A percentile compares a stretch with the other conserved stretches of the same genome.
phyloP scores from a whole-genome alignment of 306 rosid genomes.

The Pyrus bretschneideri region DNA sequence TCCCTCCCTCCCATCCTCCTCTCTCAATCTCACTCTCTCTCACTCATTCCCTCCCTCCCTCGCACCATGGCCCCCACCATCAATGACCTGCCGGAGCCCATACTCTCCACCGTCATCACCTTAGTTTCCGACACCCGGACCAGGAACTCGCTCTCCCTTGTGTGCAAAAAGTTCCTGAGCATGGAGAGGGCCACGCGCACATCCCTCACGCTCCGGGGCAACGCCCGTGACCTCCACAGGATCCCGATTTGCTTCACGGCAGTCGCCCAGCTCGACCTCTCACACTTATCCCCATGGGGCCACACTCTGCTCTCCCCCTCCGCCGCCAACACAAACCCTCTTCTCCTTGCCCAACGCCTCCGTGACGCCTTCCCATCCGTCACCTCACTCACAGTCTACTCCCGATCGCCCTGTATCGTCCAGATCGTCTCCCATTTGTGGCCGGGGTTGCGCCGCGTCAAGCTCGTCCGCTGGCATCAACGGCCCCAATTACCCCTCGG shows the following conservation, averaged over 20 bases:
- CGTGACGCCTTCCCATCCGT: constrained; percentile 63
- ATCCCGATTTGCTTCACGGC: constrained; percentile 59
- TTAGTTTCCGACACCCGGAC: constrained; percentile 54
- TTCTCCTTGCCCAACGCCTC: constrained; percentile 58
- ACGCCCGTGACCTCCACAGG: constrained; percentile 69
- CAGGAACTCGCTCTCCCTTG: constrained; percentile 61
- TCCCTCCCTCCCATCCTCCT: background rate
- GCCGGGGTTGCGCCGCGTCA: constrained; percentile 63
- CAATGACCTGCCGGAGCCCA: constrained; percentile 64
- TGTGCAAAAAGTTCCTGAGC: constrained; percentile 39
- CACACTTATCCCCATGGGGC: constrained; percentile 82
- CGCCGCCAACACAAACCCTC: constrained; percentile 29
- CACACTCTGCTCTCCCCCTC: constrained; percentile 58
- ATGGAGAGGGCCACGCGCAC: constrained; percentile 67
- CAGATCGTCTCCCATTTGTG: constrained; percentile 44
- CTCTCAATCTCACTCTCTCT: too few relatives aligned
- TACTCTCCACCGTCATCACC: constrained; percentile 39
- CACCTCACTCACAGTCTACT: constrained; percentile 63
- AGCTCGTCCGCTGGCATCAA: constrained; percentile 87
- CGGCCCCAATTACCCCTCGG: constrained; percentile 45
- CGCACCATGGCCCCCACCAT: constrained; percentile 18
- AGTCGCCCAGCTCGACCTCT: constrained; percentile 63
- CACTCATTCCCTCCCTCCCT: background rate
- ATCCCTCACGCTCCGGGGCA: constrained; percentile 68
- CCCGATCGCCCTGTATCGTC: constrained; percentile 55